Percentiles rank a stretch among this genome's conserved stretches.
Evolutionary conservation across 768 basidiomycete genomes (phyloP).

Genomic region (Leucocoprinus sp.): DNA sequence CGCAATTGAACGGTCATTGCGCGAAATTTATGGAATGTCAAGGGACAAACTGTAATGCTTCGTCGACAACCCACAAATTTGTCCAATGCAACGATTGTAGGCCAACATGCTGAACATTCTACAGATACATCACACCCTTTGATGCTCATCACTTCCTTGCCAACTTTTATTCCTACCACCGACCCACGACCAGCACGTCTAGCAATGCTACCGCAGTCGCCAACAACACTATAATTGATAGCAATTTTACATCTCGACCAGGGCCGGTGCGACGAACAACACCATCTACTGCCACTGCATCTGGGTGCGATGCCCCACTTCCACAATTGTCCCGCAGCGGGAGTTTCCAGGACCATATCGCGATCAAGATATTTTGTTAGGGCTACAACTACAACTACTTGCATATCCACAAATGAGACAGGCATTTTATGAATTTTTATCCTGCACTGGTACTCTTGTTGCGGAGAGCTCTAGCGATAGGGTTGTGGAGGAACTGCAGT

Average conservation of each 20-base stretch:
- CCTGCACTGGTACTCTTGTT: slow-evolving; percentile 51
- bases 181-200: background rate
- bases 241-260: slow-evolving; percentile 1
- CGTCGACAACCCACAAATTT: slow-evolving; percentile 10
- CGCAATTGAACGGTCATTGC: slow-evolving; percentile 72
- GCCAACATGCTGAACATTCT: slow-evolving; percentile 13
- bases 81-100: slow-evolving; percentile 7
- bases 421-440: slow-evolving; percentile 90
- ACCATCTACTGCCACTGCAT: slow-evolving; percentile 14
- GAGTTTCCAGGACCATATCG: slow-evolving; percentile 63
- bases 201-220: background rate
- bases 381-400: slow-evolving; percentile 84
- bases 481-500: background rate
- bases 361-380: slow-evolving; percentile 89
- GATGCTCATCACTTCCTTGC: too few species aligned
- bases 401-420: slow-evolving; percentile 96
- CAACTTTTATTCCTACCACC: too few species aligned
- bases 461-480: slow-evolving; percentile 5
- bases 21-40: slow-evolving; percentile 31
- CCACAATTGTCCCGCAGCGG: slow-evolving; percentile 12
- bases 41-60: slow-evolving; percentile 13
- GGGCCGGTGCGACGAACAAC: slow-evolving; percentile 15
- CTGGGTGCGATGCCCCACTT: slow-evolving; percentile 27
- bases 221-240: background rate
- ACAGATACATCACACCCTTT: slow-evolving; percentile 32